phyloP scores from a whole-genome alignment of 331 rosid genomes.

The Ulmus americana region DNA sequence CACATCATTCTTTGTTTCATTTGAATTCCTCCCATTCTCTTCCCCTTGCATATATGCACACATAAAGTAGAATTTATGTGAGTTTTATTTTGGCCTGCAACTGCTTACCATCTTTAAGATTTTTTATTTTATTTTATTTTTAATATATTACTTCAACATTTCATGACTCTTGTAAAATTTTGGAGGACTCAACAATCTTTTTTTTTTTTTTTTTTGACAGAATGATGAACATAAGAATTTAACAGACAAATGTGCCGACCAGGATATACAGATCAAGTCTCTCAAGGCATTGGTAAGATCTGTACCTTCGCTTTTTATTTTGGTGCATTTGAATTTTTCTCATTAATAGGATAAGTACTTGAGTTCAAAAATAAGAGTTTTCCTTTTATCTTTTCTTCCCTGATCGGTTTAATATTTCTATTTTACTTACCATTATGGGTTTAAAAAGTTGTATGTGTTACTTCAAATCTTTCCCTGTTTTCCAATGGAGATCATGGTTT shows the following conservation, averaged over 20 bases:
- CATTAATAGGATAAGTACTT: too few relatives aligned
- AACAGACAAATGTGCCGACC: conserved; percentile 56
- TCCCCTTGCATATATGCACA: not conserved
- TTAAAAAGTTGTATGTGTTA: not conserved
- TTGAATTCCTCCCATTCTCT: not conserved
- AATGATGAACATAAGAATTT: conserved; percentile 49
- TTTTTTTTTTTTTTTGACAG: conserved; percentile 40
- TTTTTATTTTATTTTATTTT: not conserved
- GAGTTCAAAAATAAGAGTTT: not conserved
- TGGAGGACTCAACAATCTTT: not conserved
- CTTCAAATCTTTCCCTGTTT: not conserved
- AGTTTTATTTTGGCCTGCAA: not conserved
- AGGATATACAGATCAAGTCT: conserved; percentile 58
- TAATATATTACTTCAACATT: not conserved
- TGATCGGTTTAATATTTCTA: not conserved
- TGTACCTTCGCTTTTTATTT: conserved; percentile 9
- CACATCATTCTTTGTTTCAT: not conserved
- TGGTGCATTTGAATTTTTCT: not conserved
- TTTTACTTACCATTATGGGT: not conserved
- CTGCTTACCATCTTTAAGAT: not conserved
- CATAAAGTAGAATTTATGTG: not conserved
- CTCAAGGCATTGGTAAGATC: conserved; percentile 60
- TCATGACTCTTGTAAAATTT: not conserved
- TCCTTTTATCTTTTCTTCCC: not conserved
- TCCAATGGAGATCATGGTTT: not conserved